These are phyloP conservation scores for Elsinoe australis DNA, from an alignment of 2,329 filamentous ascomycete species.

Conservation along the genomic window DNA sequence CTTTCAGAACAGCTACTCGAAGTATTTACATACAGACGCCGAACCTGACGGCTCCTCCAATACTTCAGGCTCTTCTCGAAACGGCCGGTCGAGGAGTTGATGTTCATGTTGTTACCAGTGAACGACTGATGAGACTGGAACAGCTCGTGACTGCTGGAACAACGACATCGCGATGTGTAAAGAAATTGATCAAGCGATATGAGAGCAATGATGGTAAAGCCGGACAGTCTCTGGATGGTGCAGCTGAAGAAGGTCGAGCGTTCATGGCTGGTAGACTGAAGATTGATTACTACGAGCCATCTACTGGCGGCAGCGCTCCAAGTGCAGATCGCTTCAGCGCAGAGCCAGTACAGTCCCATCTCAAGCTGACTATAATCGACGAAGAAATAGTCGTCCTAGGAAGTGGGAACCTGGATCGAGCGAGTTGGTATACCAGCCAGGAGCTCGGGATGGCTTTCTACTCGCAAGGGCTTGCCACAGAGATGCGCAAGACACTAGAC, in stretches of 20 bases:
- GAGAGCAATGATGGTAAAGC: slow-evolving; percentile 22
- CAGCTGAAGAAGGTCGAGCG: slow-evolving; percentile 38
- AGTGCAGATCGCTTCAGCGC: slow-evolving; percentile 30
- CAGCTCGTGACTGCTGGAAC: slow-evolving; percentile 74
- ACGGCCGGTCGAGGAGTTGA: slow-evolving; percentile 60
- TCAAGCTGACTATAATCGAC: slow-evolving; percentile 72
- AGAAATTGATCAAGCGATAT: slow-evolving; percentile 52
- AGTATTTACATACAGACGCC: slow-evolving; percentile 67
- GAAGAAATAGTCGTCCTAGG: slow-evolving; percentile 60
- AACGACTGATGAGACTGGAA: slow-evolving; percentile 50
- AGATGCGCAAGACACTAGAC: slow-evolving; percentile 20
- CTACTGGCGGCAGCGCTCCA: slow-evolving; percentile 21
- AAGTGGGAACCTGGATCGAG: slow-evolving; percentile 76
- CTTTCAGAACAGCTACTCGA: slow-evolving; percentile 48
- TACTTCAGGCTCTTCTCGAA: slow-evolving; percentile 53
- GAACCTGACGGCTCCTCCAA: slow-evolving; percentile 62
- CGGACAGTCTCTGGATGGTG: slow-evolving; percentile 1
- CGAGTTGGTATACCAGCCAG: slow-evolving; percentile 81
- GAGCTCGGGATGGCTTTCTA: slow-evolving; percentile 63
- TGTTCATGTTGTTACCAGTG: slow-evolving; percentile 41
- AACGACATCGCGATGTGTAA: slow-evolving; percentile 59
- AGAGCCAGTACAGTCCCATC: slow-evolving; percentile 63
- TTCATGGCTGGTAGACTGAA: slow-evolving; percentile 44
- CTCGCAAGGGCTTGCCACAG: slow-evolving; percentile 33
- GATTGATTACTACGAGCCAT: slow-evolving; percentile 51